Evolutionary conservation across 2,329 filamentous ascomycete species (phyloP).

Genomic region (Alternaria sp.): DNA sequence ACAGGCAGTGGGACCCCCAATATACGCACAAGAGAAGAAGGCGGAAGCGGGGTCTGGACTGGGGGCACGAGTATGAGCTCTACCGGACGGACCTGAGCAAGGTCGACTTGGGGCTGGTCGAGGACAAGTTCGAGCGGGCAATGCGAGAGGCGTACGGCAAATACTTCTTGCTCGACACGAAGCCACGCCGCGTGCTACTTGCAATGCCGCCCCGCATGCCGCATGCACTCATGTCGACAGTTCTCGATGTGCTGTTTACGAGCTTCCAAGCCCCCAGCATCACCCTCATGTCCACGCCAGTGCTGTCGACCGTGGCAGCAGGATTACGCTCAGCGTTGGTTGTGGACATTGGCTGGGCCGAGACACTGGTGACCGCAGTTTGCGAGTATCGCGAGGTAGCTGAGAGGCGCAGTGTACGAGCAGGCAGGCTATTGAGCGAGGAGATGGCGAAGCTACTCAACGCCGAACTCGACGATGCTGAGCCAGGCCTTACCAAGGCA

Average conservation of each 20-base stretch:
- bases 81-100: slow-evolving; percentile 80
- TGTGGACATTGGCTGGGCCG: slow-evolving; percentile 91
- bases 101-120: slow-evolving; percentile 79
- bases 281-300: slow-evolving; percentile 79
- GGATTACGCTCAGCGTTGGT: slow-evolving; percentile 87
- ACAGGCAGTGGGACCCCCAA: slow-evolving; percentile 72
- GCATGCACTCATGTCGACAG: slow-evolving; percentile 76
- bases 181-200: slow-evolving; percentile 76
- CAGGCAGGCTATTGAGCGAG: slow-evolving; percentile 74
- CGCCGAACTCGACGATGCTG: slow-evolving; percentile 51
- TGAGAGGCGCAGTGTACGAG: slow-evolving; percentile 75
- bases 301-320: slow-evolving; percentile 78
- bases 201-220: slow-evolving; percentile 81
- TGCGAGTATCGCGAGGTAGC: slow-evolving; percentile 90
- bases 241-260: slow-evolving; percentile 81
- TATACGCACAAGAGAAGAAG: slow-evolving; percentile 61
- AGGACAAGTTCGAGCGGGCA: slow-evolving; percentile 85
- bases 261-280: slow-evolving; percentile 82
- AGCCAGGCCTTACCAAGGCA: slow-evolving; percentile 32
- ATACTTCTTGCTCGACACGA: slow-evolving; percentile 75
- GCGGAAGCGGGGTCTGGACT: slow-evolving; percentile 60
- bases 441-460: slow-evolving; percentile 73
- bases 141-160: slow-evolving; percentile 84
- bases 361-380: slow-evolving; percentile 84
- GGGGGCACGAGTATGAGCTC: slow-evolving; percentile 74